Evolutionary conservation across 805 yeast genomes (phyloP), one percentile per base, ranked within the genome.

Genomic region (Lipomyces kockii): DNA sequence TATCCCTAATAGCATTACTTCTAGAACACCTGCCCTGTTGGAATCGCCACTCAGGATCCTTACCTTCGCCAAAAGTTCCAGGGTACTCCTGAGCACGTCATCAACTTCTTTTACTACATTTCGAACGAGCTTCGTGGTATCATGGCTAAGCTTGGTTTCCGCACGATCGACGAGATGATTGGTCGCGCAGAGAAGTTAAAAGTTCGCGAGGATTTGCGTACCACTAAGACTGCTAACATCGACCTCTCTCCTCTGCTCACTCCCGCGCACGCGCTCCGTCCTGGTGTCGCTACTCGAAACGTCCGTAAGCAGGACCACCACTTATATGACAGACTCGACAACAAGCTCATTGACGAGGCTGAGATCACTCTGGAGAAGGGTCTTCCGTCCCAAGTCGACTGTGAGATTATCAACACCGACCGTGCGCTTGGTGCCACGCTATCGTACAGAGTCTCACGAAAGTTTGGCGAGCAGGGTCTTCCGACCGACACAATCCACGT

Each of bases 31-130:
- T 94, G 99, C 81, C 97, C 99, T 35, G 99, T 94, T 60, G 99
- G 99, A 81, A 91, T 94, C 82, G 99, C 99, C 58, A 94, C 99
- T 37, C 99, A 95, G 81, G 98, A 94, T 79, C 98, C 98, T 22
- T 91, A 88, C 73, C 84, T 94, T 73, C 87, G 99, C 81, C 86
- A 86, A 81, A 95, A 94, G 80, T 94, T 94, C 81, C 84, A 86
- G 76, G 99, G 99, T 77, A 93, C 97, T 61, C 99, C 99, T 62
- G 99, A 94, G 82, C 98, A 94, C 77, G 98, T 94, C 67, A 93
- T 94, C 80, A 94, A 94, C 84, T 95, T 94, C 85, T 95, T 95
- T 85, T 94, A 89, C 83, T 95, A 93, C 81, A 84, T 94, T 78
- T 88, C 97, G 65, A 91, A 92, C 75, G 99, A 94, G 81, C 86